phyloP scores from a whole-genome alignment of 2,329 filamentous ascomycete genomes.

The Colletotrichum sublineola region DNA sequence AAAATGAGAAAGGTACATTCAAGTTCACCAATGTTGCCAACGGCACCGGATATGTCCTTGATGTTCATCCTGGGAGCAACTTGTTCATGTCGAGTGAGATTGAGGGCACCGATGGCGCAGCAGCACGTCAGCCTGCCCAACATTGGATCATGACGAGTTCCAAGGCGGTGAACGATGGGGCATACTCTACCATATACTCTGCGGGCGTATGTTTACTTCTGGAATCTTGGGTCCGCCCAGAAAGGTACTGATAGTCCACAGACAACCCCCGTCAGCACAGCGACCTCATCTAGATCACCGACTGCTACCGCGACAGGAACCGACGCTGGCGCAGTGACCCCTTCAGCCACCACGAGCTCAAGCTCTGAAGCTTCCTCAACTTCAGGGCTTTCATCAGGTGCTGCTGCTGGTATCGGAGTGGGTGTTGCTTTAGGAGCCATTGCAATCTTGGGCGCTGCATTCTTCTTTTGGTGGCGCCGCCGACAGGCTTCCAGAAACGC shows the following conservation, averaged over 20 bases:
- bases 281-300: slow-evolving; percentile 11
- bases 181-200: slow-evolving; percentile 51
- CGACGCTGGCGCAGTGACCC: not conserved
- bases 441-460: slow-evolving; percentile 42
- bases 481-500: slow-evolving; percentile 25
- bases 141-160: slow-evolving; percentile 53
- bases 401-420: slow-evolving; percentile 50
- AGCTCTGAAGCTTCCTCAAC: slow-evolving; percentile 11
- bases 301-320: not conserved
- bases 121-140: slow-evolving; percentile 48
- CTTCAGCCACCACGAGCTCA: slow-evolving; percentile 2
- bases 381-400: slow-evolving; percentile 47
- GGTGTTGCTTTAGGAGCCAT: slow-evolving; percentile 48
- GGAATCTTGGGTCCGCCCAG: too few relatives aligned
- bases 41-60: slow-evolving; percentile 50
- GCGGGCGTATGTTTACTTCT: slow-evolving; percentile 43
- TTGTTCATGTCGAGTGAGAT: slow-evolving; percentile 50
- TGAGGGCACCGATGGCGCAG: slow-evolving; percentile 37
- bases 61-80: slow-evolving; percentile 50
- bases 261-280: slow-evolving; percentile 6
- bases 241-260: not conserved
- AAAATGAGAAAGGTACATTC: slow-evolving; percentile 38
- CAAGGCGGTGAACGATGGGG: slow-evolving; percentile 48
- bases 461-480: slow-evolving; percentile 49
- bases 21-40: slow-evolving; percentile 51